Percentiles rank a stretch among this genome's conserved stretches.
Conservation (phyloP, 2,329 filamentous ascomycete species). For the Mycosphaerella arachidis region DNA sequence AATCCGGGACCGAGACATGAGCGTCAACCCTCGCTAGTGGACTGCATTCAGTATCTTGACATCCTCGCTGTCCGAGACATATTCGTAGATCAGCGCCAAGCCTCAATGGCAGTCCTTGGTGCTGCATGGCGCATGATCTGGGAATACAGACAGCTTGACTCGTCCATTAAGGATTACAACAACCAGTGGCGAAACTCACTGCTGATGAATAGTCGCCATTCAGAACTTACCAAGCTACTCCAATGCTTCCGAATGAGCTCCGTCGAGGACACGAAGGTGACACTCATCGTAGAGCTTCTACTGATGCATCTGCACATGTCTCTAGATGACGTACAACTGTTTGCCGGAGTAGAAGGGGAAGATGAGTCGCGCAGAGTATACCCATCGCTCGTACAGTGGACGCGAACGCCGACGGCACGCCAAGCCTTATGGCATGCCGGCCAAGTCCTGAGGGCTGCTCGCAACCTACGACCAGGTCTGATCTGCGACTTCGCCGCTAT, state of each 20-base stretch:
- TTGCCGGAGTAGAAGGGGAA: slow-evolving; percentile 63
- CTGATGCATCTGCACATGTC: slow-evolving; percentile 62
- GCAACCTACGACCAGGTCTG: slow-evolving; percentile 35
- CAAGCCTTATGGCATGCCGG: slow-evolving; percentile 65
- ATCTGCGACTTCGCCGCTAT: slow-evolving; percentile 61
- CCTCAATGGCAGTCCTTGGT: slow-evolving; percentile 59
- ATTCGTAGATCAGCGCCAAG: slow-evolving; percentile 53
- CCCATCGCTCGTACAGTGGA: slow-evolving; percentile 57
- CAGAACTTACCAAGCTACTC: slow-evolving; percentile 59
- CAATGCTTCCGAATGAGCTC: slow-evolving; percentile 46
- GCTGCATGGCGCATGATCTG: slow-evolving; percentile 62
- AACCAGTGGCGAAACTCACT: slow-evolving; percentile 37
- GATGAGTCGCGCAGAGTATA: slow-evolving; percentile 60
- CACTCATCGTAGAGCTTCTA: slow-evolving; percentile 48
- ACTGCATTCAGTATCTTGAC: slow-evolving; percentile 55
- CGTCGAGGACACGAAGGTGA: slow-evolving; percentile 32
- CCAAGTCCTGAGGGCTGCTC: slow-evolving; percentile 60
- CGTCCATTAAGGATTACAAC: slow-evolving; percentile 49
- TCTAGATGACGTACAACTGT: slow-evolving; percentile 62
- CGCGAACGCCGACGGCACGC: slow-evolving; percentile 51
- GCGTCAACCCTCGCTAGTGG: slow-evolving; percentile 50
- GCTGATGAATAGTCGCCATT: slow-evolving; percentile 51
- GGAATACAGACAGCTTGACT: slow-evolving; percentile 60
- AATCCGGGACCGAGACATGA: slow-evolving; percentile 35
- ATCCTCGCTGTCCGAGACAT: slow-evolving; percentile 48